Percentiles rank a stretch among this genome's conserved stretches.
phyloP scores from a whole-genome alignment of 306 rosid species.

The Amphicarpaea edgeworthii region DNA sequence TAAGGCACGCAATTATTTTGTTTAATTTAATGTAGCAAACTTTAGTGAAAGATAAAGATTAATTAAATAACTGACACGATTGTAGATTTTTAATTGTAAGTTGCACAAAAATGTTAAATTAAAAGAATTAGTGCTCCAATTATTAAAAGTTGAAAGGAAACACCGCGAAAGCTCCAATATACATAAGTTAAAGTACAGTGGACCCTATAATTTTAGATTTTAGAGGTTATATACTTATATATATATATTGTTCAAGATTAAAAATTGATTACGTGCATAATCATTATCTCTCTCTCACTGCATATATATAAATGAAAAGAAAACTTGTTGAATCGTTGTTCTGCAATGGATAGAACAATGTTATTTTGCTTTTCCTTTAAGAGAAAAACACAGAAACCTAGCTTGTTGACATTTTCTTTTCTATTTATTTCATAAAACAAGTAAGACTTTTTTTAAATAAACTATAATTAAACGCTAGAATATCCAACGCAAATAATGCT shows the following conservation, averaged over 20 bases:
- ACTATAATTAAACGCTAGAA: constrained; percentile 14
- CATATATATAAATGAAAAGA: no score
- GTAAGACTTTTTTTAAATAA: constrained; percentile 5
- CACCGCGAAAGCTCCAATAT: neutral
- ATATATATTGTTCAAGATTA: constrained; percentile 12
- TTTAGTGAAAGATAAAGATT: neutral
- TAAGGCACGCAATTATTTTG: constrained; percentile 9
- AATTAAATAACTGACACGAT: neutral
- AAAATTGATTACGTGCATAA: constrained; percentile 23
- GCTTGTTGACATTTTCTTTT: constrained; percentile 15
- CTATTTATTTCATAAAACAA: constrained; percentile 2
- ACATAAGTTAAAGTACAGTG: constrained; percentile 18
- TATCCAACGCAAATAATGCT: constrained; percentile 49
- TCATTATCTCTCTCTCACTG: neutral
- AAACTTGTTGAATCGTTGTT: no score
- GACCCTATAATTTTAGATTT: constrained; percentile 23
- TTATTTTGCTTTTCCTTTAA: no score
- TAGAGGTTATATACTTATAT: constrained; percentile 26
- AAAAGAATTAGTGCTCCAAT: constrained; percentile 6
- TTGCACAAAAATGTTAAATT: constrained; percentile 4
- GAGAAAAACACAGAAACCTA: neutral
- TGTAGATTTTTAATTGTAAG: constrained; percentile 9
- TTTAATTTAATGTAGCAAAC: neutral
- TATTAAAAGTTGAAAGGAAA: constrained; percentile 29
- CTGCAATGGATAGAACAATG: no score